Evolutionary conservation across 164 flowering plant genomes (phyloP), one percentile per base, ranked within the genome.

Genomic region (Chimonanthus praecox): DNA sequence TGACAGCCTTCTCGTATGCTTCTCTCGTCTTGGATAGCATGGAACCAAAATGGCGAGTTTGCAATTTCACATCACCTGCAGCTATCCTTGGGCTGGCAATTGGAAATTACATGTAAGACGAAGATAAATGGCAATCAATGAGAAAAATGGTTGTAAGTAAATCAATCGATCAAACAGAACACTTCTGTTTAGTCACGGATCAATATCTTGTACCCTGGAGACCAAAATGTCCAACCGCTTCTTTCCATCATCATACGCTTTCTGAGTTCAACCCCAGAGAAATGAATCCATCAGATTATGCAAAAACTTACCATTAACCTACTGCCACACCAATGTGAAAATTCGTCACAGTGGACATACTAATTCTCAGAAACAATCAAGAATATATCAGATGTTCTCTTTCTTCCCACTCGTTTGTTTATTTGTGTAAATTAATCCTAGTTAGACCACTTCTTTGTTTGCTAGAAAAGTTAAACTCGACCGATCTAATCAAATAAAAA

Each of bases 201-300:
- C 86, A 66, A 85, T 83, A 77, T 88, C 83, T 72, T 87, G 95
- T 15, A 95, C 90, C 80, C 86, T 88, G 43, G 97, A 83, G 48
- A 88, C 72, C 48, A 95, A 78, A 64, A 64, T 18, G 49, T 91
- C 88, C 80, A 95, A 76, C 44, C 88, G 84, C 3, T 79, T 81
- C 82, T 80, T 82, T 75, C 99, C 99, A 80, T 95, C 92, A 7
- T 70, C 77, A 69, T 81, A 89, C n/a, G 87, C 97, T 95, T 86
- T 91, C 97, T 94, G 85, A 71, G 77, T 69, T 64, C 58, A 75
- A 84, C 72, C 15, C 43, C 16, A 2, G 68, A 43, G 6, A 11
- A 8, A 18, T 10, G 16, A 11, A 13, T n/a, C 61, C 61, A 58
- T 58, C 16, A 58, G 64, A 7, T 16, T 16, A 62, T n/a, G 5